Conservation (phyloP, 805 yeast genomes). For the Kodamaea laetipori region DNA sequence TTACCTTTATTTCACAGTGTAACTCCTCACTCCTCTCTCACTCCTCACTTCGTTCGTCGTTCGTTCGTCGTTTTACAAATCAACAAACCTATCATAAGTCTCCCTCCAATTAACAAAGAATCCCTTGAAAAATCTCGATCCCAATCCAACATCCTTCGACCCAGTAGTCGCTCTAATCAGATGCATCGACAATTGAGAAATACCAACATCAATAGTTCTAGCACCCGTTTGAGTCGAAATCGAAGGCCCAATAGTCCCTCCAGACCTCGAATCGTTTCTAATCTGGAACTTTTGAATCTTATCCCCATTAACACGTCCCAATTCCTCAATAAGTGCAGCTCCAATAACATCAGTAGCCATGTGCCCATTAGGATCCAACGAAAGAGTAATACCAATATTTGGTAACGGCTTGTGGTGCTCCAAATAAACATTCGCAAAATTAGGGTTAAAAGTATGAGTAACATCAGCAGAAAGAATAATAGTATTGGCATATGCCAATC, state of each 20-base stretch:
- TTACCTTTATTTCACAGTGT: too few species aligned
- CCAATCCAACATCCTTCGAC: constrained; percentile 73
- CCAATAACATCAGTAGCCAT: constrained; percentile 84
- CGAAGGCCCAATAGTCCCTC: constrained; percentile 86
- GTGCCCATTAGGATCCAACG: constrained; percentile 77
- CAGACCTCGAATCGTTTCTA: constrained; percentile 81
- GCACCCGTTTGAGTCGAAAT: constrained; percentile 67
- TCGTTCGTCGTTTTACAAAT: too few species aligned
- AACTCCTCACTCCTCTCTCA: too few species aligned
- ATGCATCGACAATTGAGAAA: constrained; percentile 85
- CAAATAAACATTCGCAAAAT: constrained; percentile 65
- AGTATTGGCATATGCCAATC: constrained; percentile 66
- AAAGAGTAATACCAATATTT: constrained; percentile 70
- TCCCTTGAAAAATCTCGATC: constrained; percentile 68
- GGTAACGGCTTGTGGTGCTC: constrained; percentile 81
- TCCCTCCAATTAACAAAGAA: constrained; percentile 69
- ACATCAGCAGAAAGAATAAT: constrained; percentile 84
- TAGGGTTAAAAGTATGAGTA: constrained; percentile 79
- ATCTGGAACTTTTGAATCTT: constrained; percentile 80
- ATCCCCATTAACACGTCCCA: constrained; percentile 67
- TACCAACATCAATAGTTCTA: constrained; percentile 77
- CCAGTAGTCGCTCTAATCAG: constrained; percentile 82
- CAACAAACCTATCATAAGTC: constrained; percentile 55
- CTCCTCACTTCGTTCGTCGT: too few species aligned
- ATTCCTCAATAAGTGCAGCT: constrained; percentile 64